Percentiles rank a stretch among this genome's conserved stretches.
Evolutionary conservation across 441 rosid species (phyloP).

Genomic region (Populus hybrid): DNA sequence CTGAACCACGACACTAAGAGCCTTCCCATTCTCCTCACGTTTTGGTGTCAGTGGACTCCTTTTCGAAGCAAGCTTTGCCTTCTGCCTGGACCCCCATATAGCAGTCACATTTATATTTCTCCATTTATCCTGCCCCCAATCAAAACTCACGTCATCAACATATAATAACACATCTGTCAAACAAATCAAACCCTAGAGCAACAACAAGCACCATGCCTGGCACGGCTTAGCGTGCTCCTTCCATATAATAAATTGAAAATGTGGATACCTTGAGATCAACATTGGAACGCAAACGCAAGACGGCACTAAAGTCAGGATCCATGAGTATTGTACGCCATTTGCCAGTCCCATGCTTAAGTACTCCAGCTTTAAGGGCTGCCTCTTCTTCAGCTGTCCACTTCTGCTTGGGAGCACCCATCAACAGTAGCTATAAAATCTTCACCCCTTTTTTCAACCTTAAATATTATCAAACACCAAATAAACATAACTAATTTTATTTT

Average conservation of each 20-base stretch:
- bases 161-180: neutral
- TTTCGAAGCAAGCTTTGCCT: slow-evolving; percentile 67
- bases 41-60: slow-evolving; percentile 47
- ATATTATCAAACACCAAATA: neutral
- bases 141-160: neutral
- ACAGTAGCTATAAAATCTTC: slow-evolving; percentile 11
- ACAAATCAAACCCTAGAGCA: neutral
- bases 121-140: slow-evolving; percentile 83
- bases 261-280: slow-evolving; percentile 86
- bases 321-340: slow-evolving; percentile 98
- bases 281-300: slow-evolving; percentile 78
- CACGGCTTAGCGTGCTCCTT: neutral
- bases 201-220: neutral
- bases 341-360: slow-evolving; percentile 89
- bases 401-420: slow-evolving; percentile 98
- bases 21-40: slow-evolving; percentile 54
- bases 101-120: slow-evolving; percentile 96
- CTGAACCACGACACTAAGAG: slow-evolving; percentile 31
- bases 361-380: slow-evolving; percentile 88
- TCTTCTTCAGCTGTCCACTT: slow-evolving; percentile 98
- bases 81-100: slow-evolving; percentile 88
- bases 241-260: neutral
- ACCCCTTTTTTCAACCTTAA: neutral
- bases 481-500: too few relatives aligned
- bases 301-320: slow-evolving; percentile 81